A percentile compares a stretch with the other conserved stretches of the same genome.
Evolutionary conservation across 2,329 filamentous ascomycete species (phyloP).

Genomic region (Venturia aucupariae): DNA sequence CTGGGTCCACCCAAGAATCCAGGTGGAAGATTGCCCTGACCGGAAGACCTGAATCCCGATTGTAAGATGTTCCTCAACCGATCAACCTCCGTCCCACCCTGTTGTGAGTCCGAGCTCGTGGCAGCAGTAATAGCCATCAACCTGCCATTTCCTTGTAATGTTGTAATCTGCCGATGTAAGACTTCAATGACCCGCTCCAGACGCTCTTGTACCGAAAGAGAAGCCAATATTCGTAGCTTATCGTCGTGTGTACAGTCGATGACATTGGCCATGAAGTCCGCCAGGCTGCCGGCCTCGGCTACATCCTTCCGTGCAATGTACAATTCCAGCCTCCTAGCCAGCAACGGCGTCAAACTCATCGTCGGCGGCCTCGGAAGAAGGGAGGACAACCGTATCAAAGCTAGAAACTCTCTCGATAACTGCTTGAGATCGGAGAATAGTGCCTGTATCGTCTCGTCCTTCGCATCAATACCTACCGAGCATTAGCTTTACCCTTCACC

Average conservation of each 20-base stretch:
- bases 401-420: constrained; percentile 76
- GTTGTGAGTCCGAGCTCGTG: constrained; percentile 26
- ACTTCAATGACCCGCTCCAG: constrained; percentile 77
- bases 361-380: constrained; percentile 64
- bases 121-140: constrained; percentile 69
- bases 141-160: constrained; percentile 78
- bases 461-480: constrained; percentile 28
- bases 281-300: constrained; percentile 72
- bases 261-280: constrained; percentile 95
- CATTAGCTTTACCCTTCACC: constrained; percentile 8
- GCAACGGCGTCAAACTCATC: constrained; percentile 65
- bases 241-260: constrained; percentile 83
- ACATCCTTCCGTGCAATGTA: constrained; percentile 79
- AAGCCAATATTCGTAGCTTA: constrained; percentile 77
- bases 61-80: constrained; percentile 35
- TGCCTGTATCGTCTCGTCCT: constrained; percentile 56
- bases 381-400: constrained; percentile 73
- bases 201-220: constrained; percentile 67
- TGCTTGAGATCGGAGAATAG: constrained; percentile 75
- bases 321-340: constrained; percentile 76
- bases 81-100: constrained; percentile 33
- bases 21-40: constrained; percentile 22
- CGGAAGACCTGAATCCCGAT: constrained; percentile 23
- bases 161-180: constrained; percentile 69
- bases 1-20: constrained; percentile 36